Percentiles rank a stretch among this genome's conserved stretches.
phyloP scores from a whole-genome alignment of 2,329 filamentous ascomycete species.

The Aspergillus quadricinctus region DNA sequence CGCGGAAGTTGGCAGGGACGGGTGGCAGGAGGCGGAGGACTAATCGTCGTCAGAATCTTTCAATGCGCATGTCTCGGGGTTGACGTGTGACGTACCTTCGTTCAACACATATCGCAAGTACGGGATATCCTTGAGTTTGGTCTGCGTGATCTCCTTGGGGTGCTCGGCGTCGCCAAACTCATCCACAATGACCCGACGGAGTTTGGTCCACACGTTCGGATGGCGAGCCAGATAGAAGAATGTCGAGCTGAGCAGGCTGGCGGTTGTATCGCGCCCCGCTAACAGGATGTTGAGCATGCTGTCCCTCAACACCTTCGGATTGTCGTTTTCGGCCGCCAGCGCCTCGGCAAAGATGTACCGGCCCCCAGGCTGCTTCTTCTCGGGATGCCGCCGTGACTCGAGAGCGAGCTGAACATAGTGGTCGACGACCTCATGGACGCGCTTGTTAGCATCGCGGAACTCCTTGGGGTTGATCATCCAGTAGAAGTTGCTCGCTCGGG shows the following conservation, averaged over 20 bases:
- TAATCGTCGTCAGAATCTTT: constrained; percentile 1
- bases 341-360: constrained; percentile 50
- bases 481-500: constrained; percentile 30
- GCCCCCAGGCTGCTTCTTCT: constrained; percentile 25
- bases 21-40: constrained; percentile 43
- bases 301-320: constrained; percentile 44
- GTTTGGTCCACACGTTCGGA: constrained; percentile 31
- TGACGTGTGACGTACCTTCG: constrained; percentile 23
- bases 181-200: constrained; percentile 33
- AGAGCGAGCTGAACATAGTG: constrained; percentile 46
- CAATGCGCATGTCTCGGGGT: not conserved
- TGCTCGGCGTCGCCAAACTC: constrained; percentile 40
- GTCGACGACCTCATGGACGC: constrained; percentile 47
- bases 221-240: constrained; percentile 47
- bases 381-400: constrained; percentile 28
- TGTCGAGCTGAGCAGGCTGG: constrained; percentile 39
- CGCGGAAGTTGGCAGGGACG: constrained; percentile 44
- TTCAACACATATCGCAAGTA: constrained; percentile 40
- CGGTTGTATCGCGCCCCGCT: constrained; percentile 52
- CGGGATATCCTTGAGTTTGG: constrained; percentile 37
- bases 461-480: constrained; percentile 38
- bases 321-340: constrained; percentile 42
- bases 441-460: constrained; percentile 37
- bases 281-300: constrained; percentile 50
- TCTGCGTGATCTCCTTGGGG: constrained; percentile 41